Percentiles rank a stretch among this genome's conserved stretches.
These are phyloP conservation scores for Firmiana major DNA, from an alignment of 345 rosid genomes.

Conservation along the genomic window DNA sequence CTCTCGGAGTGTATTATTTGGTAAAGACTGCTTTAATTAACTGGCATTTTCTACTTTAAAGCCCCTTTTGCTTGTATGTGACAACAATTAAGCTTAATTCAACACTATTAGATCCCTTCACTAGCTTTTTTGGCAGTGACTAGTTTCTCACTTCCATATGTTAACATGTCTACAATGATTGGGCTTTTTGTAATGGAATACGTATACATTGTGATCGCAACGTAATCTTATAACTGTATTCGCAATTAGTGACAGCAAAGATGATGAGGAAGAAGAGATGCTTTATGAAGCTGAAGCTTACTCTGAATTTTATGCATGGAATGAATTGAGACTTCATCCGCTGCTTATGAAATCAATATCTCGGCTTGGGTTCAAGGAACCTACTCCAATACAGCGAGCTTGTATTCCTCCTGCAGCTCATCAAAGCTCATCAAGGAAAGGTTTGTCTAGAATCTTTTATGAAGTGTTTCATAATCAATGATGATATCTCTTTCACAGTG, in stretches of 20 bases:
- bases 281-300: slow-evolving; percentile 45
- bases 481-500: background rate
- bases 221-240: background rate
- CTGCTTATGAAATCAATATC: slow-evolving; percentile 65
- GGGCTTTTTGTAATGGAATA: background rate
- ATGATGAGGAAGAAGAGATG: slow-evolving; percentile 37
- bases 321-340: slow-evolving; percentile 80
- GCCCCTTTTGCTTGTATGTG: background rate
- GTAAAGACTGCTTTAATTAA: background rate
- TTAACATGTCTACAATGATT: background rate
- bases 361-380: slow-evolving; percentile 81
- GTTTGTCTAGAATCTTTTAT: slow-evolving; percentile 33
- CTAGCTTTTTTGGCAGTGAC: background rate
- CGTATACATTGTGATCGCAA: background rate
- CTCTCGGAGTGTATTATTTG: background rate
- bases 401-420: slow-evolving; percentile 88
- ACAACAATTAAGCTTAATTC: background rate
- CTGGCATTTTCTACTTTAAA: background rate
- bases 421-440: no score
- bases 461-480: background rate
- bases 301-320: slow-evolving; percentile 67
- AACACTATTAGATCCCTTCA: background rate
- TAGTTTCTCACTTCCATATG: background rate
- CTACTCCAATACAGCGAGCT: slow-evolving; percentile 86
- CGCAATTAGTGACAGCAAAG: slow-evolving; percentile 34